Evolutionary conservation across 805 yeast genomes (phyloP).

Genomic region (Yarrowia keelungensis): DNA sequence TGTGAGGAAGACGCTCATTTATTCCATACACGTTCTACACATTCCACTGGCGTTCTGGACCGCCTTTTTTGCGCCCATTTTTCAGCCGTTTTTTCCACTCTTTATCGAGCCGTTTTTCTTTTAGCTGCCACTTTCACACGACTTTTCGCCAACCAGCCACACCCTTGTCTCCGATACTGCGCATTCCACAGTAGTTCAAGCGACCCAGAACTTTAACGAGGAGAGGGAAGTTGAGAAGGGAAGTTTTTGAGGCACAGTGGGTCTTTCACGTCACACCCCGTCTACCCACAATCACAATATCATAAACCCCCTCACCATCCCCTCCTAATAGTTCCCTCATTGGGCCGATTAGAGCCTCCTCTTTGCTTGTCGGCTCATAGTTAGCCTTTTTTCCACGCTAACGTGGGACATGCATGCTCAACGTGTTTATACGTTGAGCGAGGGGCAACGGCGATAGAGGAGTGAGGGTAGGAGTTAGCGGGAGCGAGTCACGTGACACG

Average conservation of each 20-base stretch:
- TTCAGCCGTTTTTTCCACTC: not conserved
- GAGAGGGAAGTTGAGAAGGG: no score
- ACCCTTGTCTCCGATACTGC: conserved; percentile 19
- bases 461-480: no score
- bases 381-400: conserved; percentile 19
- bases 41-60: no score
- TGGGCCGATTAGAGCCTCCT: not conserved
- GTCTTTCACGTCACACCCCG: not conserved
- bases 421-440: not conserved
- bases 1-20: no score
- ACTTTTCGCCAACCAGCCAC: not conserved
- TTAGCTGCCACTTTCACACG: no score
- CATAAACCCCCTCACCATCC: not conserved
- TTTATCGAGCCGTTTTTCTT: not conserved
- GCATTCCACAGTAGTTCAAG: conserved; percentile 14
- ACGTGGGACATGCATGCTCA: conserved; percentile 19
- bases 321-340: not conserved
- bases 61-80: no score
- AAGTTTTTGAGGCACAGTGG: not conserved
- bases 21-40: no score
- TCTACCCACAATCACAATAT: not conserved
- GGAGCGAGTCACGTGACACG: not conserved
- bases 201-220: not conserved
- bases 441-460: no score
- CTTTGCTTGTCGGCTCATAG: not conserved